phyloP scores from a whole-genome alignment of 2,329 filamentous ascomycete genomes.

The Aureobasidium leucospermi region DNA sequence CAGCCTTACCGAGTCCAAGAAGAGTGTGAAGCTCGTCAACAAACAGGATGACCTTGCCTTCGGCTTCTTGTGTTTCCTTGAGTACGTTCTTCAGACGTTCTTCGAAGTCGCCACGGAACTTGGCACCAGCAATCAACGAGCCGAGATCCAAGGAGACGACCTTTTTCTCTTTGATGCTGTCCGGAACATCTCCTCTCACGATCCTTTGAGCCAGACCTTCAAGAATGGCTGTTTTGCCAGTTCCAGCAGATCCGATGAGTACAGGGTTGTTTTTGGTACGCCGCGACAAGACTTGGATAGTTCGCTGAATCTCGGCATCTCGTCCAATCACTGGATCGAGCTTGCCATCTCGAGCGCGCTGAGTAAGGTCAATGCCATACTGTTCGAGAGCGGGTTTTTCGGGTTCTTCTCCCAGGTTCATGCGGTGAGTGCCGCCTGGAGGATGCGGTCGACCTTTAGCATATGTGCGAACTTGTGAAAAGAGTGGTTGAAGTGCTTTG shows the following conservation, averaged over 20 bases:
- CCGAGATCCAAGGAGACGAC: constrained; percentile 85
- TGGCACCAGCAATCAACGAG: constrained; percentile 88
- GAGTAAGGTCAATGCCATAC: constrained; percentile 85
- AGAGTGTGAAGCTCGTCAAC: constrained; percentile 91
- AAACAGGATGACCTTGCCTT: constrained; percentile 88
- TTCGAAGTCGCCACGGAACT: constrained; percentile 93
- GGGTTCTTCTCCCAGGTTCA: constrained; percentile 71
- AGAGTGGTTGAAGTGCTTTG: not conserved
- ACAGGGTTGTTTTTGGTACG: constrained; percentile 96
- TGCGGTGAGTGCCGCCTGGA: constrained; percentile 85
- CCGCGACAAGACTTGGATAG: constrained; percentile 86
- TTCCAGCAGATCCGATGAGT: constrained; percentile 83
- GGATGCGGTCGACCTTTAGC: constrained; percentile 62
- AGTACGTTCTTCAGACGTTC: constrained; percentile 86
- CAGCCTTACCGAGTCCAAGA: constrained; percentile 85
- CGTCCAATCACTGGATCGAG: constrained; percentile 93
- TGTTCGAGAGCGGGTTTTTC: constrained; percentile 86
- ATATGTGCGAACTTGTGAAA: constrained; percentile 35
- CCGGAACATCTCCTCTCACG: constrained; percentile 84
- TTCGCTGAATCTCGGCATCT: constrained; percentile 84
- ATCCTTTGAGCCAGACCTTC: constrained; percentile 88
- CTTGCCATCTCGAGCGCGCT: constrained; percentile 76
- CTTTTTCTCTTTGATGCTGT: constrained; percentile 89
- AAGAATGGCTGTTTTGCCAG: constrained; percentile 87
- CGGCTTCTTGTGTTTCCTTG: constrained; percentile 81